A percentile compares a stretch with the other conserved stretches of the same genome.
Evolutionary conservation across 2,329 filamentous ascomycete species (phyloP).

Genomic region (Tolypocladium inflatum): DNA sequence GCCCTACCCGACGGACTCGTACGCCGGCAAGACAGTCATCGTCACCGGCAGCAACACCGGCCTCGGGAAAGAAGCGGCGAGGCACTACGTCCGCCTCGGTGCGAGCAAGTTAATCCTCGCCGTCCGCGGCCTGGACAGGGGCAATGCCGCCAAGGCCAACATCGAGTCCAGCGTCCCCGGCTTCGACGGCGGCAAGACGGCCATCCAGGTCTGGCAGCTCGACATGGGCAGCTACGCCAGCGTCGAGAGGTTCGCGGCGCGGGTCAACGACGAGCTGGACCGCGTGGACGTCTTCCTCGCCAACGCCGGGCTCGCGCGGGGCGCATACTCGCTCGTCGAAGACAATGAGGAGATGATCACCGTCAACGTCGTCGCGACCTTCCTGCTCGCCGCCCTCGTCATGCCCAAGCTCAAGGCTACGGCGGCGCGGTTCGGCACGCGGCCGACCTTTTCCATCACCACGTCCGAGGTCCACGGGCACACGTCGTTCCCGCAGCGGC

Average conservation of each 20-base stretch:
- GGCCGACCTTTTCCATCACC: conserved; percentile 18
- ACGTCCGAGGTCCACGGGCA: conserved; percentile 15
- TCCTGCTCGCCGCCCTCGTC: conserved; percentile 38
- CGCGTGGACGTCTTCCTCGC: conserved; percentile 33
- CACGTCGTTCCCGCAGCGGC: conserved; percentile 16
- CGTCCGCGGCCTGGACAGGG: conserved; percentile 16
- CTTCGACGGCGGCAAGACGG: conserved; percentile 10
- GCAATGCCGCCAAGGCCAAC: conserved; percentile 25
- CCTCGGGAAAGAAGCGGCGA: conserved; percentile 25
- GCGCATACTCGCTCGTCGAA: conserved; percentile 25
- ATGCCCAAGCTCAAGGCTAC: conserved; percentile 40
- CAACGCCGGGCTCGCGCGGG: conserved; percentile 29
- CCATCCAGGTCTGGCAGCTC: conserved; percentile 38
- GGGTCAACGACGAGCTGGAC: conserved; percentile 20
- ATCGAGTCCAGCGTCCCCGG: conserved; percentile 16
- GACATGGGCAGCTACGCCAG: conserved; percentile 38
- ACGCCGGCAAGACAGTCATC: conserved; percentile 20
- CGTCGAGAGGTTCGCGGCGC: conserved; percentile 32
- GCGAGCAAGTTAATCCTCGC: conserved; percentile 25
- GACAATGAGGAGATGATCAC: conserved; percentile 38
- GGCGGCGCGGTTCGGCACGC: conserved; percentile 9
- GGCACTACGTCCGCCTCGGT: conserved; percentile 21
- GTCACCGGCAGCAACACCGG: conserved; percentile 28
- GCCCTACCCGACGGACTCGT: conserved; percentile 15
- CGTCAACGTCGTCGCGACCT: conserved; percentile 43